Evolutionary conservation across 78 protist species (phyloP).

Genomic region (Dictyostelium citrinum): DNA sequence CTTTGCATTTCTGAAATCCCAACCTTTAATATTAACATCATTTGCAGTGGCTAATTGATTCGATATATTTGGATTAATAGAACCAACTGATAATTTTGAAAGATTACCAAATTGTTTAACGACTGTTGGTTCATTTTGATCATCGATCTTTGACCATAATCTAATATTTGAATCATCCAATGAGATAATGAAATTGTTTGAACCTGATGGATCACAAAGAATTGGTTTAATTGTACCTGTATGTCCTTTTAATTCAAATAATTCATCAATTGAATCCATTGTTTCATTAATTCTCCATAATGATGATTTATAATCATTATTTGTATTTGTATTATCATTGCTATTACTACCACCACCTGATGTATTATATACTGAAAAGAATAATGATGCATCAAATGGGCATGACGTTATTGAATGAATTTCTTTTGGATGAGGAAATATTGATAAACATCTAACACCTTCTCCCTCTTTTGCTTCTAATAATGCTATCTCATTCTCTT

Average conservation of each 20-base stretch:
- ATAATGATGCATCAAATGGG: slow-evolving; percentile 32
- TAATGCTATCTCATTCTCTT: slow-evolving; percentile 62
- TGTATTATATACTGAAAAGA: slow-evolving; percentile 72
- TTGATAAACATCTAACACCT: slow-evolving; percentile 38
- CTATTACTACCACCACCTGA: neutral
- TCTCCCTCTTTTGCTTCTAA: slow-evolving; percentile 40
- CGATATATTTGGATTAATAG: slow-evolving; percentile 45
- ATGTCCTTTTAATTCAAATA: slow-evolving; percentile 57
- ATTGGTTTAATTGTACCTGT: slow-evolving; percentile 57
- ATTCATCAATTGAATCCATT: slow-evolving; percentile 24
- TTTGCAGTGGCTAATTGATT: slow-evolving; percentile 77
- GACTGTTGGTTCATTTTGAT: slow-evolving; percentile 10
- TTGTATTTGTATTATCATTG: neutral
- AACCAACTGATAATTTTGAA: slow-evolving; percentile 58
- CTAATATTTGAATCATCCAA: slow-evolving; percentile 53
- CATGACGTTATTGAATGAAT: slow-evolving; percentile 74
- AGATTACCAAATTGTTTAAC: slow-evolving; percentile 32
- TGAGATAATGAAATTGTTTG: slow-evolving; percentile 48
- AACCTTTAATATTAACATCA: slow-evolving; percentile 66
- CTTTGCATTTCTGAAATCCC: slow-evolving; percentile 76
- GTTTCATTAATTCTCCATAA: slow-evolving; percentile 36
- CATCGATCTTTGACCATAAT: slow-evolving; percentile 36
- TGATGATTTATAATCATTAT: slow-evolving; percentile 40
- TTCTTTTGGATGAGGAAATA: slow-evolving; percentile 70
- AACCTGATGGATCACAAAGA: slow-evolving; percentile 78